Conservation (phyloP, 2,329 filamentous ascomycete genomes). For the Aschersonia sp. region DNA sequence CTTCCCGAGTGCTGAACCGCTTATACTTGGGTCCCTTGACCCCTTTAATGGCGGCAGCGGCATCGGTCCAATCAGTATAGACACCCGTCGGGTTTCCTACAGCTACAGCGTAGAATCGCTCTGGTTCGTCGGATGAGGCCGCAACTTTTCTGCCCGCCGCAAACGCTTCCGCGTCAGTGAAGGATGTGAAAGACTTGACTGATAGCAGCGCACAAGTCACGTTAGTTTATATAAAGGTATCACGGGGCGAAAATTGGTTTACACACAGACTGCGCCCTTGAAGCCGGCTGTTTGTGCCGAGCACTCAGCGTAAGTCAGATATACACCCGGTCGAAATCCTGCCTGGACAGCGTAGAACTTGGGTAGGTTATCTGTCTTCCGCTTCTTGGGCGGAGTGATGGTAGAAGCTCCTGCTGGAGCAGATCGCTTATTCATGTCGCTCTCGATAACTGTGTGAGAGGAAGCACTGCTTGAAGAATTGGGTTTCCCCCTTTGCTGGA, state of each 20-base stretch:
- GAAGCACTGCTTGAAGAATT: constrained; percentile 1
- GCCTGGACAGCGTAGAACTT: constrained; percentile 51
- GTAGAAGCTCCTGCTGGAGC: constrained; percentile 8
- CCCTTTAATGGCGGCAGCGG: constrained; percentile 58
- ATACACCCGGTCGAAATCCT: constrained; percentile 46
- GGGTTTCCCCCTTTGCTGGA: neutral
- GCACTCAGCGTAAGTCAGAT: constrained; percentile 46
- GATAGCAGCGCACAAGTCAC: neutral
- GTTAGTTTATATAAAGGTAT: neutral
- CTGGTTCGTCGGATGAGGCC: constrained; percentile 23
- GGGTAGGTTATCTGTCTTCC: constrained; percentile 29
- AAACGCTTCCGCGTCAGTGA: constrained; percentile 67
- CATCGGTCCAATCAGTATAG: constrained; percentile 52
- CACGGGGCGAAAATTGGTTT: neutral
- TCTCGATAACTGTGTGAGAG: neutral
- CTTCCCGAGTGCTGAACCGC: constrained; percentile 50
- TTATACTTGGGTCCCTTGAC: constrained; percentile 58
- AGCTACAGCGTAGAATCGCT: constrained; percentile 46
- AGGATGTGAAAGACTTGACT: constrained; percentile 70
- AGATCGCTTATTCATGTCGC: constrained; percentile 17
- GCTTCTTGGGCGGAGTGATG: constrained; percentile 24
- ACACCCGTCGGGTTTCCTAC: constrained; percentile 44
- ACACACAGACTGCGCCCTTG: constrained; percentile 49
- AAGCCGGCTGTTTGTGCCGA: constrained; percentile 45
- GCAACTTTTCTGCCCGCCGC: constrained; percentile 41